Evolutionary conservation across 2,329 filamentous ascomycete genomes (phyloP).

Genomic region (Westerdykella aurantiaca): DNA sequence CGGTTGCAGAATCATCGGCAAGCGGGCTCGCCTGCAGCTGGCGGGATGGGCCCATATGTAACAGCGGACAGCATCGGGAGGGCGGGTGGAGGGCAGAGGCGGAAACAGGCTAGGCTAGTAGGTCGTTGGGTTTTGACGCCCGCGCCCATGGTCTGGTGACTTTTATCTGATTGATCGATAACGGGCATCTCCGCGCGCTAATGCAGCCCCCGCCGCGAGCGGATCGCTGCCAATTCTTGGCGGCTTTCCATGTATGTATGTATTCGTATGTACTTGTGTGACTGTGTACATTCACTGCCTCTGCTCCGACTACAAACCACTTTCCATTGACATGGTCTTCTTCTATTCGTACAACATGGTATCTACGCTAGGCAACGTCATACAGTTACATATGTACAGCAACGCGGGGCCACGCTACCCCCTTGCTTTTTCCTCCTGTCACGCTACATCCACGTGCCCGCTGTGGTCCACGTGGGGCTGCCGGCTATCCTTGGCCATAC

Average conservation of each 20-base stretch:
- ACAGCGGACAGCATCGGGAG: background rate
- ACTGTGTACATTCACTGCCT: too few species aligned
- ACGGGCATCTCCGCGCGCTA: background rate
- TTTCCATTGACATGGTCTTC: too few species aligned
- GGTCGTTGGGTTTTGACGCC: background rate
- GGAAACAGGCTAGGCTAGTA: background rate
- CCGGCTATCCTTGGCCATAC: slow-evolving; percentile 20
- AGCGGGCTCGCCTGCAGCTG: too few species aligned
- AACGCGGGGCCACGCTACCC: background rate
- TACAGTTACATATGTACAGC: too few species aligned
- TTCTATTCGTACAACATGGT: too few species aligned
- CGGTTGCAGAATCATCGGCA: too few species aligned
- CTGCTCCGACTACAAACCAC: too few species aligned
- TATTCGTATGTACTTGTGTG: too few species aligned
- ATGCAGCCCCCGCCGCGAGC: too few species aligned
- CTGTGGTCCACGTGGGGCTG: background rate
- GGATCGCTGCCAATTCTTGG: too few species aligned
- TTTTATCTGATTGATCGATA: slow-evolving; percentile 1
- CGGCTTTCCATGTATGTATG: too few species aligned
- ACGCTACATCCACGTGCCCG: slow-evolving; percentile 25
- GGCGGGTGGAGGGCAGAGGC: background rate
- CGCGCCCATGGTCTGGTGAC: background rate
- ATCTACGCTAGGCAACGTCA: too few species aligned
- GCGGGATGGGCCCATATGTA: background rate
- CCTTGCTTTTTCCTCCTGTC: slow-evolving; percentile 18